Evolutionary conservation across 768 basidiomycete species (phyloP).

Genomic region (Lyophyllum atratum): DNA sequence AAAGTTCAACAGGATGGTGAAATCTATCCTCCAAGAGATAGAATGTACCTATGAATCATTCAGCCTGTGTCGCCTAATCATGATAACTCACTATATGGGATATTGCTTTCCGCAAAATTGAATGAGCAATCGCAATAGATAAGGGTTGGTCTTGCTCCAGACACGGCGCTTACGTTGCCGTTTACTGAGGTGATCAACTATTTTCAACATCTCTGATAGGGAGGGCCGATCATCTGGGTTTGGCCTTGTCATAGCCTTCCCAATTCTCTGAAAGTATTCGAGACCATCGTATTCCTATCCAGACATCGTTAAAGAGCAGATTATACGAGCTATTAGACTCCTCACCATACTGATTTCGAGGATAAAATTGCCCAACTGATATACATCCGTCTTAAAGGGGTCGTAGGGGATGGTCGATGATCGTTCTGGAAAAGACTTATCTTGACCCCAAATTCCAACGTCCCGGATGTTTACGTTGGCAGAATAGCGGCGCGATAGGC

Average conservation of each 20-base stretch:
- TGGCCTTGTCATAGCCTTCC: slow-evolving; percentile 2
- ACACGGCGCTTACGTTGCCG: neutral
- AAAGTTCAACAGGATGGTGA: too few relatives aligned
- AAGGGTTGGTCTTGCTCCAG: neutral
- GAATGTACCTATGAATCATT: too few relatives aligned
- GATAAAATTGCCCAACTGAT: slow-evolving; percentile 1
- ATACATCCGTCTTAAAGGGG: slow-evolving; percentile 7
- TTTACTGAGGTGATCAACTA: neutral
- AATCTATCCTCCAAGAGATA: too few relatives aligned
- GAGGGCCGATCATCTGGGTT: slow-evolving; percentile 5
- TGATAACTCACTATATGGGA: neutral
- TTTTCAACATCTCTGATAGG: neutral
- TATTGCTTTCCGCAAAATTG: neutral
- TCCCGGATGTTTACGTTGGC: neutral
- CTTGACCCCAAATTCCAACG: neutral
- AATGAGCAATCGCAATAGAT: neutral
- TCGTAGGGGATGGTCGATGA: neutral
- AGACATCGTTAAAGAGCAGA: neutral
- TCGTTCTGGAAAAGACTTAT: neutral
- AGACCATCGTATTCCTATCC: slow-evolving; percentile 8
- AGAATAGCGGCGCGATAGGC: neutral
- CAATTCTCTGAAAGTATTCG: neutral
- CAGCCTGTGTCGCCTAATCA: too few relatives aligned
- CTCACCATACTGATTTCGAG: neutral
- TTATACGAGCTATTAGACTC: neutral